These are phyloP conservation scores for Alternaria gaisen DNA, from an alignment of 2,329 filamentous ascomycete species.

Conservation along the genomic window DNA sequence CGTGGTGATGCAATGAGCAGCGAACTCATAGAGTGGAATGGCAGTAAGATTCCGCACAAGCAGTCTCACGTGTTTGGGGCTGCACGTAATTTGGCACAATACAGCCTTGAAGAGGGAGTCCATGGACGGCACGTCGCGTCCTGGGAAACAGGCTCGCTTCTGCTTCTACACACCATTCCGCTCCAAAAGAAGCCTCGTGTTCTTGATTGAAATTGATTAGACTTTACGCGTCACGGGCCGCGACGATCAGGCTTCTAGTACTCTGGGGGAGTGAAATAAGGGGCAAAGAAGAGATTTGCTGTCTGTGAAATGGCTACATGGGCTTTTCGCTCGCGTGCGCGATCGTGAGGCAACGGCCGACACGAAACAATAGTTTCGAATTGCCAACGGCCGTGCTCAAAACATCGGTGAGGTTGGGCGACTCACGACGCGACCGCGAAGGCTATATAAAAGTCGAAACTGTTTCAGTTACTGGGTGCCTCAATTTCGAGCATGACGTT, in stretches of 20 bases:
- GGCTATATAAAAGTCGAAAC: constrained; percentile 10
- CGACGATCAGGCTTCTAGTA: constrained; percentile 16
- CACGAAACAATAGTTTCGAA: constrained; percentile 38
- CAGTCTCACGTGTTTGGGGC: background rate
- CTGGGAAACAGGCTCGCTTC: constrained; percentile 14
- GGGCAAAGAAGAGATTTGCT: constrained; percentile 13
- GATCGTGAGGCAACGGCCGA: constrained; percentile 6
- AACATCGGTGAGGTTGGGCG: constrained; percentile 17
- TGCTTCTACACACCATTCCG: constrained; percentile 14
- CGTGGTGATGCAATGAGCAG: background rate
- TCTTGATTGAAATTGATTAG: constrained; percentile 31
- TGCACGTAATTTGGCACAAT: background rate
- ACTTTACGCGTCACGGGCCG: constrained; percentile 28
- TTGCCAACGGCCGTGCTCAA: constrained; percentile 11
- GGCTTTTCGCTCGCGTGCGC: constrained; percentile 3
- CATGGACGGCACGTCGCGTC: background rate
- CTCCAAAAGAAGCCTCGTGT: constrained; percentile 23
- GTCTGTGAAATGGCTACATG: background rate
- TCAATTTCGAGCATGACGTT: constrained; percentile 5
- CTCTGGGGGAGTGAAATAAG: constrained; percentile 5
- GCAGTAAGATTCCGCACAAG: background rate
- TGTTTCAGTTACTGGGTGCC: constrained; percentile 27
- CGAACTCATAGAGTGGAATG: background rate
- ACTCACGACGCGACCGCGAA: constrained; percentile 16
- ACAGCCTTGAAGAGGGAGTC: background rate